Evolutionary conservation across 2,329 filamentous ascomycete species (phyloP), one percentile per base, ranked within the genome.

Genomic region (Pseudocercospora vitis): DNA sequence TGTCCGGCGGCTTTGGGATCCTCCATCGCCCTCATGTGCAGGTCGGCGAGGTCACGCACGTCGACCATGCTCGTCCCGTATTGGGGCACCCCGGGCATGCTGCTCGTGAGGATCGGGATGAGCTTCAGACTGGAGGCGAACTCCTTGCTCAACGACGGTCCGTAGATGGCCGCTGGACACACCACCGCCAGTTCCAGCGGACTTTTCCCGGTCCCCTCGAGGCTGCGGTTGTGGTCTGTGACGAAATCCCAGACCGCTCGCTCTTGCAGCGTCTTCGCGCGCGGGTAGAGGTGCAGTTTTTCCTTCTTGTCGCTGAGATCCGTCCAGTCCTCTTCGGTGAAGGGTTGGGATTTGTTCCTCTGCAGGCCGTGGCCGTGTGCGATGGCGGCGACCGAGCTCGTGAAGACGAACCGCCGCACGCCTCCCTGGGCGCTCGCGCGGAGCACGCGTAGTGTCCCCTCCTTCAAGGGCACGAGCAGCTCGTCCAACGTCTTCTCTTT

Each of bases 301-400:
- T 60, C 57, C 33, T 55, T 57, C 24, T 48, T 35, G 11, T 51
- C 52, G 7, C 52, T 53, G 9, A 60, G 31, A 53, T 60, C 57
- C 12, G 57, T 57, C 57, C 57, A 60, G 21, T 60, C 57, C 5
- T 53, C 46, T 46, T 60, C 57, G 1, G 55, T 53, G 21, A 60
- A 57, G 24, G 57, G 57, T 26, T 55, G 23, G 1, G 52, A 40
- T 16, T 53, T 57, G 19, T 44, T 39, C 1, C 57, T 49, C 42
- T 48, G 32, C 26, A 40, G 33, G 8, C 57, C 57, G 23, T 57
- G 52, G 7, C 57, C 57, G 18, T 60, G 55, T 26, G 55, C 57
- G 11, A 60, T 48, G 1, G 57, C 47, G 2, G 57, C 57, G 3
- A 60, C 52, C 2, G 57, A 57, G 24, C 52, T 55, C 11, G 57